Evolutionary conservation across 768 basidiomycete genomes (phyloP), one percentile per base, ranked within the genome.

Genomic region (Naematelia aurantialba): DNA sequence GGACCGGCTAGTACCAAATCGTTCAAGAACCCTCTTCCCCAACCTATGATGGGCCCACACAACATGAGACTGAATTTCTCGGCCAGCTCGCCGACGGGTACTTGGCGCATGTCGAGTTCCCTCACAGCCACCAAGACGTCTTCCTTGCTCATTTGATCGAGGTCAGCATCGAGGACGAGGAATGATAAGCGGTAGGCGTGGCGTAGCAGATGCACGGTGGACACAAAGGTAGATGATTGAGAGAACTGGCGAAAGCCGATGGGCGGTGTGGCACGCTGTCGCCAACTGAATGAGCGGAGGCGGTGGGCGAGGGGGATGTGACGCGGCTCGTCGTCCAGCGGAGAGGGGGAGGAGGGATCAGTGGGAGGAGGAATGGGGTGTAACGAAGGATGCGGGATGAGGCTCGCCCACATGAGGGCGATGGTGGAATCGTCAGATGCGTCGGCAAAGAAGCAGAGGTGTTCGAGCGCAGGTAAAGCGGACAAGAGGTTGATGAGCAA

Each of bases 381-480:
- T 30, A 58, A 29, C 2, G 66, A 65, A 22, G 67, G 68, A 62
- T 73, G 69, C n/a, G 66, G 53, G 31, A 73, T 68, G 12, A 72
- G 52, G 0, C 62, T 49, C 1, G 69, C 61, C 34, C 73, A 72
- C 34, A 70, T 52, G 8, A 75, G 55, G 5, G 66, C 66, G 4
- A 73, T 60, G 22, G 74, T 73, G 4, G 69, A 62, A 47, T 75
- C 74, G 56, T 75, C 74, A 11, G 69, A 72, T 11, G 72, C 66
- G 56, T 75, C 74, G 3, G 74, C 74, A 54, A 75, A 75, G 60
- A 75, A 68, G 1, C 64, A 71, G n/a, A 73, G n/a, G 52, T 75
- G 74, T 21, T 73, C 56, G 12, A 75, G 56, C 3, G 60, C 60
- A 3, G 74, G 74, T 12, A 75, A 65, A 10, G 65, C 61, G 10